A percentile compares a stretch with the other conserved stretches of the same genome.
Conservation (phyloP, 352 stramenopile genomes). For the Globisporangium middletonii region DNA sequence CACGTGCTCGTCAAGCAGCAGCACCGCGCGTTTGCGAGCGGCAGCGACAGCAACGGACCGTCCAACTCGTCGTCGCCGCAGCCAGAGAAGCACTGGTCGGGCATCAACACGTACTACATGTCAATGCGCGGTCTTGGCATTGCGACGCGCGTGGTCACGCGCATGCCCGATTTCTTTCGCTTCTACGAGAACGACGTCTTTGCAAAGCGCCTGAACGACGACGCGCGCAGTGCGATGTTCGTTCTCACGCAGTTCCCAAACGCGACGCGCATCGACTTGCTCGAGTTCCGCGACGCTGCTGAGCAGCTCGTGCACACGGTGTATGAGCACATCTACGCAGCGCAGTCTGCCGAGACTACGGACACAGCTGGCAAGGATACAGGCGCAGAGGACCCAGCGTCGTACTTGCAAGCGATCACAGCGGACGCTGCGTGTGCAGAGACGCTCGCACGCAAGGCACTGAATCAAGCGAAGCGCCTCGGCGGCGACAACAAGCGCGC, state of each 20-base stretch:
- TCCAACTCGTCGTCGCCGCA: neutral
- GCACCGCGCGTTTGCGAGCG: neutral
- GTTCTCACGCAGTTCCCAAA: slow-evolving; percentile 39
- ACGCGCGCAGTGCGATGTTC: slow-evolving; percentile 46
- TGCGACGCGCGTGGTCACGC: slow-evolving; percentile 12
- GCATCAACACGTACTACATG: slow-evolving; percentile 7
- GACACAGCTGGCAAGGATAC: neutral
- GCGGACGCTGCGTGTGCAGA: slow-evolving; percentile 16
- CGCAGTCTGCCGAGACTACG: neutral
- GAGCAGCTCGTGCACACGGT: slow-evolving; percentile 34
- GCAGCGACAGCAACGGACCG: neutral
- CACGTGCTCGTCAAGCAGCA: neutral
- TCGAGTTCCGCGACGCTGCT: slow-evolving; percentile 31
- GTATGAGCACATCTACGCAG: slow-evolving; percentile 40
- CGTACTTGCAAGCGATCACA: slow-evolving; percentile 23
- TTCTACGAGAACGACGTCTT: slow-evolving; percentile 28
- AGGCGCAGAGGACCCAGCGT: slow-evolving; percentile 3
- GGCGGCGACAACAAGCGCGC: slow-evolving; percentile 14
- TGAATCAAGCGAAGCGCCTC: slow-evolving; percentile 14
- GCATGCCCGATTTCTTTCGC: slow-evolving; percentile 21
- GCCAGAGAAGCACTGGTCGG: slow-evolving; percentile 2
- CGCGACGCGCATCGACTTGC: slow-evolving; percentile 23
- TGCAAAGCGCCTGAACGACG: slow-evolving; percentile 18
- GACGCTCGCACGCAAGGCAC: slow-evolving; percentile 23
- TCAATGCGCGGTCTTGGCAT: slow-evolving; percentile 14